These are phyloP conservation scores for Raddia distichophylla DNA, from an alignment of 176 grass and related monocot genomes.

Conservation along the genomic window DNA sequence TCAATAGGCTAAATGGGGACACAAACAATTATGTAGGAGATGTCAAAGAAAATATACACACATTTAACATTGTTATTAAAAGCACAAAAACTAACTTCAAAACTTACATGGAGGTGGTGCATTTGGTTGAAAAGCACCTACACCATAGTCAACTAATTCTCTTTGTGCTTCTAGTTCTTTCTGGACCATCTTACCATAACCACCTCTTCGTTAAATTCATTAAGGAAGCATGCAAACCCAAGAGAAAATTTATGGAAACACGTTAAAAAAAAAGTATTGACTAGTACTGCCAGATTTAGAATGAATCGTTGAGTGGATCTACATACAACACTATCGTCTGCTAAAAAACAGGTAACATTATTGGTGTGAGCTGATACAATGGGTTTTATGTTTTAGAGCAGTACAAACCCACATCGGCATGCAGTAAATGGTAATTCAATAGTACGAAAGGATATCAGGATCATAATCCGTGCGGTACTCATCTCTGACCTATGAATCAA, in stretches of 20 bases:
- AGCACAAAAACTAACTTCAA: conserved; percentile 4
- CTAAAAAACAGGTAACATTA: background rate
- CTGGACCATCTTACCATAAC: conserved; percentile 97
- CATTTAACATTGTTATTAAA: conserved; percentile 6
- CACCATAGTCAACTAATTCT: conserved; percentile 91
- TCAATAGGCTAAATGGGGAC: background rate
- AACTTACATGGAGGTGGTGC: conserved; percentile 60
- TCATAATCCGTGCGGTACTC: conserved; percentile 99
- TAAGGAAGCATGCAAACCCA: conserved; percentile 40
- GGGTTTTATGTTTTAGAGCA: conserved; percentile 21
- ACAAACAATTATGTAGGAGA: background rate
- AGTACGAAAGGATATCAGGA: conserved; percentile 74
- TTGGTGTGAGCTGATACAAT: background rate
- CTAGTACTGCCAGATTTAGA: background rate
- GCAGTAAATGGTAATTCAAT: conserved; percentile 1
- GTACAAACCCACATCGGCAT: background rate
- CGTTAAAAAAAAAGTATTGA: conserved; percentile 17
- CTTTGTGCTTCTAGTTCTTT: conserved; percentile 92
- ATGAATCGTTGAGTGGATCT: background rate
- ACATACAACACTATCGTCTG: background rate
- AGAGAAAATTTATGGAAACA: conserved; percentile 16
- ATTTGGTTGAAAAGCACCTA: conserved; percentile 54
- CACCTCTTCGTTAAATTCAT: conserved; percentile 71
- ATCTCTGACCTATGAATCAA: conserved; percentile 70
- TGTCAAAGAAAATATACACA: background rate